These are phyloP conservation scores for Diaporthe nobilis DNA, from an alignment of 2,329 filamentous ascomycete genomes.

Conservation along the genomic window DNA sequence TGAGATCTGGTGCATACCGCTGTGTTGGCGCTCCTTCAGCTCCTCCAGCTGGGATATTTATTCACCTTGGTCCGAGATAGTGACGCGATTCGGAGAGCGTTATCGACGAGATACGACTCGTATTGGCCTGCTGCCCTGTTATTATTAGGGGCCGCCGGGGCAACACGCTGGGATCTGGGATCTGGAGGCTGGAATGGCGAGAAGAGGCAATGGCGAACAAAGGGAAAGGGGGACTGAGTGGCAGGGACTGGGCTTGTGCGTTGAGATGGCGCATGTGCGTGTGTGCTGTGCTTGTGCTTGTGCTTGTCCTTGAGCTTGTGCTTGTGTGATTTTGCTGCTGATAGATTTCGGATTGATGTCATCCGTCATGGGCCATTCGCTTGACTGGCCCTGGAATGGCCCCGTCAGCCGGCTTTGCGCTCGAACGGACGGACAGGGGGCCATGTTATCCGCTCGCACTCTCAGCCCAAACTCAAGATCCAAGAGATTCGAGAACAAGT, in stretches of 20 bases:
- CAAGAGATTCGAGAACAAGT: slow-evolving; percentile 34
- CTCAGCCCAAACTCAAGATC: background rate
- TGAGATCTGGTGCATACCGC: slow-evolving; percentile 18
- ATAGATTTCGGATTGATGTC: slow-evolving; percentile 26
- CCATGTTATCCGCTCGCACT: slow-evolving; percentile 13
- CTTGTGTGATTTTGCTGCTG: slow-evolving; percentile 19
- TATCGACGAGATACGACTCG: slow-evolving; percentile 18
- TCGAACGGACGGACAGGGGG: background rate
- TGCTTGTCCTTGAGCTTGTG: slow-evolving; percentile 3
- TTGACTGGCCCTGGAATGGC: slow-evolving; percentile 11
- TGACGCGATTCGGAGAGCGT: background rate
- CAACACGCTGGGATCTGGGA: slow-evolving; percentile 30
- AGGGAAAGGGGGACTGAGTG: background rate
- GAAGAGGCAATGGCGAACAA: slow-evolving; percentile 17
- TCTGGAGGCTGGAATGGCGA: background rate
- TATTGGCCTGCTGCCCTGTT: slow-evolving; percentile 31
- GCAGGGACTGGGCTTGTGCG: slow-evolving; percentile 22
- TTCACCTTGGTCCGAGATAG: slow-evolving; percentile 9
- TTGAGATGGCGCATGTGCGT: background rate
- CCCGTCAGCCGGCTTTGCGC: slow-evolving; percentile 9
- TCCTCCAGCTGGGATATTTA: slow-evolving; percentile 32
- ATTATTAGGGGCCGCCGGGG: slow-evolving; percentile 30
- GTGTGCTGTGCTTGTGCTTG: background rate
- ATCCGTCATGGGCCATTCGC: slow-evolving; percentile 20
- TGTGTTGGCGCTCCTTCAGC: slow-evolving; percentile 19